Conservation (phyloP, 345 rosid species). For the Excoecaria agallocha region DNA sequence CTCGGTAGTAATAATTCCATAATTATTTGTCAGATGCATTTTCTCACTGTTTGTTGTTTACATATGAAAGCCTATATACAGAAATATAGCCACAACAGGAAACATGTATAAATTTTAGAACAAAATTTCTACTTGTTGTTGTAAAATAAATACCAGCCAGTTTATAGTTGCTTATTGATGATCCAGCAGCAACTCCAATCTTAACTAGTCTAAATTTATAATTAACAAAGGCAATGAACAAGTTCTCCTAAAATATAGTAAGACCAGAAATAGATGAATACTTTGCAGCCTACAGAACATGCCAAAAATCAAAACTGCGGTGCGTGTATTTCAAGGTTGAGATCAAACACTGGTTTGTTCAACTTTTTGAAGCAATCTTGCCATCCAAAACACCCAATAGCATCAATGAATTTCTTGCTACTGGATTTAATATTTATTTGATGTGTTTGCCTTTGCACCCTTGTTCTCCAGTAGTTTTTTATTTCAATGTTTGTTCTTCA, state of each 20-base stretch:
- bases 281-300: too few relatives aligned
- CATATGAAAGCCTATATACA: background rate
- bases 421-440: conserved; percentile 85
- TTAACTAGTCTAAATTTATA: background rate
- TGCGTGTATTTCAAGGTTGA: too few relatives aligned
- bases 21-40: background rate
- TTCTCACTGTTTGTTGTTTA: background rate
- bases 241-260: too few relatives aligned
- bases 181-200: background rate
- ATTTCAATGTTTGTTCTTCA: conserved; percentile 92
- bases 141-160: background rate
- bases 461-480: conserved; percentile 94
- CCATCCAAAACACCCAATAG: conserved; percentile 85
- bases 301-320: too few relatives aligned
- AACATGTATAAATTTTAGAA: too few relatives aligned
- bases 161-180: too few relatives aligned
- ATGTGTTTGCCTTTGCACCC: conserved; percentile 95
- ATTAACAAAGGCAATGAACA: too few relatives aligned
- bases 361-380: conserved; percentile 63
- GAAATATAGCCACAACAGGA: too few relatives aligned
- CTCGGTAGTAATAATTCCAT: background rate
- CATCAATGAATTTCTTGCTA: conserved; percentile 82
- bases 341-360: conserved; percentile 12
- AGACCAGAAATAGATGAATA: too few relatives aligned
- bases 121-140: background rate